phyloP scores from a whole-genome alignment of 768 basidiomycete species.

The Naganishia kalamii region DNA sequence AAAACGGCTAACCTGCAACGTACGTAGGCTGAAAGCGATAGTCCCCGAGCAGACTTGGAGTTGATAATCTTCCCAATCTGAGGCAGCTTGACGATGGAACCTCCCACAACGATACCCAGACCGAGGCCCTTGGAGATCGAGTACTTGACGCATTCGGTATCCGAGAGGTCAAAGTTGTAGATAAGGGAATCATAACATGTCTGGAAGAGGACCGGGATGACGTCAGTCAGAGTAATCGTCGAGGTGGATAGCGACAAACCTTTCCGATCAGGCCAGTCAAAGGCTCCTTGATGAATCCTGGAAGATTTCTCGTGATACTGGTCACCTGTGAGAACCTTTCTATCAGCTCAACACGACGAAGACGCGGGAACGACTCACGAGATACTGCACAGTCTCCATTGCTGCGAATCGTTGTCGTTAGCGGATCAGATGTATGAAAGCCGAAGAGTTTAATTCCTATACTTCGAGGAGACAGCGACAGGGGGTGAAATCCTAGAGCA shows the following conservation, averaged over 20 bases:
- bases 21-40: constrained; percentile 76
- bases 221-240: neutral
- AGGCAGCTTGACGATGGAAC: constrained; percentile 92
- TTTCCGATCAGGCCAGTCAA: constrained; percentile 75
- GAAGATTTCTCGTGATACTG: constrained; percentile 68
- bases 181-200: constrained; percentile 86
- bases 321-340: constrained; percentile 30
- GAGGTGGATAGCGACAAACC: constrained; percentile 49
- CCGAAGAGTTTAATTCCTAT: no score
- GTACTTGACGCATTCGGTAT: constrained; percentile 82
- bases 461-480: no score
- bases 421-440: no score
- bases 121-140: constrained; percentile 87
- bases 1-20: neutral
- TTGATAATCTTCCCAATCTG: constrained; percentile 56
- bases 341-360: neutral
- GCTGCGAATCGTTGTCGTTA: no score
- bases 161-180: constrained; percentile 69
- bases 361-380: neutral
- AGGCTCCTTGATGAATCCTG: constrained; percentile 73
- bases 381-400: constrained; percentile 12
- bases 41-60: constrained; percentile 66
- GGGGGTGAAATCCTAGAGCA: no score
- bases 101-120: constrained; percentile 80
- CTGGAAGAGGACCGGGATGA: constrained; percentile 48